Evolutionary conservation across 768 basidiomycete species (phyloP).

Genomic region (Suillus bovinus): DNA sequence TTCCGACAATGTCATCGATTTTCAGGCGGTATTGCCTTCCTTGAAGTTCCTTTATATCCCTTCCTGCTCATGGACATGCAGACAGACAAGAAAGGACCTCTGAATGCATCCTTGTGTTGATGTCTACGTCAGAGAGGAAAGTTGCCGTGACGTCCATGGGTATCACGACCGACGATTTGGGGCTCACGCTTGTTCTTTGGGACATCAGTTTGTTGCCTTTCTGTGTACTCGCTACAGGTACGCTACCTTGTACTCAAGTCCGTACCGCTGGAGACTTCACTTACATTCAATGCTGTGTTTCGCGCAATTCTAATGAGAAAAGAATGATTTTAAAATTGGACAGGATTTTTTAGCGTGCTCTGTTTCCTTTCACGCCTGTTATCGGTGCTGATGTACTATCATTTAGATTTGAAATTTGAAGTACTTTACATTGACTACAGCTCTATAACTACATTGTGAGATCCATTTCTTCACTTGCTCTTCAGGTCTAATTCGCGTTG

Average conservation of each 20-base stretch:
- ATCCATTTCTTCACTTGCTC: background rate
- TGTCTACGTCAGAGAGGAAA: slow-evolving; percentile 39
- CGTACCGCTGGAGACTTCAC: slow-evolving; percentile 44
- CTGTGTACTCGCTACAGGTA: slow-evolving; percentile 85
- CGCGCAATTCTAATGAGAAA: slow-evolving; percentile 86
- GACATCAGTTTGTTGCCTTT: background rate
- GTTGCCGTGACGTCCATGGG: slow-evolving; percentile 35
- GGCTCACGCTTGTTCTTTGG: background rate
- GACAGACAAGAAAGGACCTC: slow-evolving; percentile 32
- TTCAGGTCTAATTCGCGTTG: background rate
- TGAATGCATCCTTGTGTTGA: slow-evolving; percentile 53
- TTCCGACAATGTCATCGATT: slow-evolving; percentile 62
- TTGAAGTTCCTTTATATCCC: slow-evolving; percentile 49
- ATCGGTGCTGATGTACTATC: background rate
- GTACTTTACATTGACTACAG: too few species aligned
- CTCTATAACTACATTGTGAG: slow-evolving; percentile 80
- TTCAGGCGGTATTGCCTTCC: slow-evolving; percentile 71
- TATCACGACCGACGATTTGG: background rate
- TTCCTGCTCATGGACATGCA: slow-evolving; percentile 46
- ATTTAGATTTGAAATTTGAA: slow-evolving; percentile 55
- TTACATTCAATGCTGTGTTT: slow-evolving; percentile 84
- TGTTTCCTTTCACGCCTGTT: background rate
- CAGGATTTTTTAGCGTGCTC: slow-evolving; percentile 86
- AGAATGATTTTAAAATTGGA: slow-evolving; percentile 93
- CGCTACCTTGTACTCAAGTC: slow-evolving; percentile 86